Evolutionary conservation across 2,329 filamentous ascomycete species (phyloP).

Genomic region (Arthrobotrys sphaeroides): DNA sequence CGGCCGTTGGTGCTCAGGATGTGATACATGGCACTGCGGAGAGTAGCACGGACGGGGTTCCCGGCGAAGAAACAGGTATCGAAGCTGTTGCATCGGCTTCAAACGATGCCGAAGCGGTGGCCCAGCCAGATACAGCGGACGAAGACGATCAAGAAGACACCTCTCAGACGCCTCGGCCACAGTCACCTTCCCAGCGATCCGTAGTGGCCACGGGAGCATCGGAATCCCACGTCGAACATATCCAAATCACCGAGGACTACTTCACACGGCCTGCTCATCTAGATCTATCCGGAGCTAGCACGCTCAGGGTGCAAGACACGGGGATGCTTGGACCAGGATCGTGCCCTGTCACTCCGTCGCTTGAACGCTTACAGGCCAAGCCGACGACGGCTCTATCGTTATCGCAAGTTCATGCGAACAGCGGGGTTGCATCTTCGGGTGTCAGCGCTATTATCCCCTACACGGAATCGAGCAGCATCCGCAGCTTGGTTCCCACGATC

Average conservation of each 20-base stretch:
- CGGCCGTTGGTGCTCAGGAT: neutral
- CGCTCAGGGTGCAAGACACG: slow-evolving; percentile 24
- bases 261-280: slow-evolving; percentile 39
- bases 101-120: neutral
- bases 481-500: slow-evolving; percentile 56
- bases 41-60: neutral
- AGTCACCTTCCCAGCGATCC: neutral
- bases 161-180: slow-evolving; percentile 34
- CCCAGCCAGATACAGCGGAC: neutral
- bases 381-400: slow-evolving; percentile 49
- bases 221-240: neutral
- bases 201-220: neutral
- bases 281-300: slow-evolving; percentile 31
- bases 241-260: slow-evolving; percentile 48
- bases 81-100: neutral
- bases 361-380: slow-evolving; percentile 51
- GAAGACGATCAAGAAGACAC: slow-evolving; percentile 36
- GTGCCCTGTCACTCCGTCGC: slow-evolving; percentile 40
- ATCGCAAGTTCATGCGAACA: slow-evolving; percentile 52
- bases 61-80: neutral
- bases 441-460: slow-evolving; percentile 40
- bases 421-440: slow-evolving; percentile 27
- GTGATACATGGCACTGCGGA: neutral
- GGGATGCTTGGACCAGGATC: slow-evolving; percentile 32
- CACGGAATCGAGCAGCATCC: slow-evolving; percentile 56